phyloP scores from a whole-genome alignment of 179 eudicot genomes.

The Beta corolliflora region DNA sequence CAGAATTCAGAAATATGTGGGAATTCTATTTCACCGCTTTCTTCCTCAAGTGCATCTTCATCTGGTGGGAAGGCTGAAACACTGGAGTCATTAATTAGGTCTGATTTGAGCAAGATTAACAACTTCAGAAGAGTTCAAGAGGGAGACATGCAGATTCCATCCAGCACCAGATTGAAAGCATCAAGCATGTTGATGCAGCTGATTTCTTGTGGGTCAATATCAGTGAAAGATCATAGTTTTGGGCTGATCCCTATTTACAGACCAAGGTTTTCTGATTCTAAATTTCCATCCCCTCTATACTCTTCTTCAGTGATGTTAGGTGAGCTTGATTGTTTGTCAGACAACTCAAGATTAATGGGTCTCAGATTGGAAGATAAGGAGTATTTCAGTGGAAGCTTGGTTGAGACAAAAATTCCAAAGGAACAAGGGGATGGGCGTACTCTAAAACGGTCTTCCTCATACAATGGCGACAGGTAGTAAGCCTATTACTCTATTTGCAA shows the following conservation, averaged over 20 bases:
- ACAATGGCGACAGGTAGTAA: slow-evolving; percentile 76
- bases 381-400: slow-evolving; percentile 92
- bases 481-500: background rate
- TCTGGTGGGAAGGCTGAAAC: slow-evolving; percentile 79
- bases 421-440: slow-evolving; percentile 48
- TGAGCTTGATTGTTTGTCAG: slow-evolving; percentile 78
- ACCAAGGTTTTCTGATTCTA: slow-evolving; percentile 69
- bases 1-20: slow-evolving; percentile 38
- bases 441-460: slow-evolving; percentile 74
- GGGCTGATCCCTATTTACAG: slow-evolving; percentile 76
- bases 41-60: slow-evolving; percentile 70
- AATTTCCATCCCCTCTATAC: slow-evolving; percentile 80
- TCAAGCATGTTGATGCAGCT: slow-evolving; percentile 82
- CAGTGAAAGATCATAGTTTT: slow-evolving; percentile 92
- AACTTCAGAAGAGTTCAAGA: slow-evolving; percentile 68
- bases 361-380: slow-evolving; percentile 82
- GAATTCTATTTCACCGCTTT: slow-evolving; percentile 54
- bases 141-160: slow-evolving; percentile 49
- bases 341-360: slow-evolving; percentile 68
- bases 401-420: slow-evolving; percentile 69
- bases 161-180: slow-evolving; percentile 65
- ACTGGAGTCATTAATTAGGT: slow-evolving; percentile 79
- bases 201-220: slow-evolving; percentile 90
- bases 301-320: slow-evolving; percentile 82
- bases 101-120: slow-evolving; percentile 75